Evolutionary conservation across 805 yeast genomes (phyloP), one percentile per base, ranked within the genome.

Genomic region (Kodamaea neixiangensis): DNA sequence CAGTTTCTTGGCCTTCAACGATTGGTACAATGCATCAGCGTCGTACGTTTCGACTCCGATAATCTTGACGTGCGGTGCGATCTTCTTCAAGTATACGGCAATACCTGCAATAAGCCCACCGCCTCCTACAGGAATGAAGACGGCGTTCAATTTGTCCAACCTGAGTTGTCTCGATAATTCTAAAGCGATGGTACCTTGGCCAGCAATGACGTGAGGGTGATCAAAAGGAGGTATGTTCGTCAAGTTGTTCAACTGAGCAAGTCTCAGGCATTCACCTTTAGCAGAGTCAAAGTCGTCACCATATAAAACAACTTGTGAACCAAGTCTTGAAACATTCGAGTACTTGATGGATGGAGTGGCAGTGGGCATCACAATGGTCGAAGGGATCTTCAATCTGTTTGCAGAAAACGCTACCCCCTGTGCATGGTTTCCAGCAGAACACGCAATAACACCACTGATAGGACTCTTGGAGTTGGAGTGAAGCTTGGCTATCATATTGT

Each of bases 361-460:
- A 2, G 89, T 85, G 2, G 99, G 99, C 99, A 94, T 94, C 43
- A 94, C 98, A 48, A 94, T 94, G 4, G 97, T 93, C 3, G 98
- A 93, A 3, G 97, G 94, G 48, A 94, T 90, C 21, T 86, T 86
- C 63, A 94, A 75, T 53, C 86, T 82, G 53, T 82, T 83, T 3
- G 98, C 97, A 18, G 96, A 87, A 66, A 71, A 93, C 0, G 99
- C 99, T 11, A 94, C 98, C 58, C 99, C 99, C 67, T 94, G 99
- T 1, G 99, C 99, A 62, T 94, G 99, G 69, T 94, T 94, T 33
- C 99, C 99, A 3, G 99, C 99, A 25, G 97, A 90, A 63, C 98
- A 94, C 0, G 98, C 97, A 65, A 96, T 87, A 49, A 94, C 97
- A 60, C 99, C 99, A 45, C 79, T 76, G 66, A 89, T 60, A 56